phyloP scores from a whole-genome alignment of 108 stramenopile genomes.

The Skeletonema grethae region DNA sequence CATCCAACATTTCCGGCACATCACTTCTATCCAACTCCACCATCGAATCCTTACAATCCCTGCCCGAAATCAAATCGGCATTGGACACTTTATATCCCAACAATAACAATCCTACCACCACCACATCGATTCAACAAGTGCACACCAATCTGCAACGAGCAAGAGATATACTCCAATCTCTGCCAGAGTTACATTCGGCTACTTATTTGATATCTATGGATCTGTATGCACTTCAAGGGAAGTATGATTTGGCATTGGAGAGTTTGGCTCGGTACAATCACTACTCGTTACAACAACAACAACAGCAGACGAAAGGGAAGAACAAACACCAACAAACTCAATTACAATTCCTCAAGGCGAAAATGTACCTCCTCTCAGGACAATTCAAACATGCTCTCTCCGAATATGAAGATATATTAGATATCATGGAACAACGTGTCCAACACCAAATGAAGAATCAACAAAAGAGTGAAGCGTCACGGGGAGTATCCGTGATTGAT shows the following conservation, averaged over 20 bases:
- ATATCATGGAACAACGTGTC: constrained; percentile 37
- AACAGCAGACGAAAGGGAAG: neutral
- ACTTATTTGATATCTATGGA: constrained; percentile 25
- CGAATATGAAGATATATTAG: constrained; percentile 45
- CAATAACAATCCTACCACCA: neutral
- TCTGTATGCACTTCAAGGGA: constrained; percentile 5
- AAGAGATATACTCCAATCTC: constrained; percentile 27
- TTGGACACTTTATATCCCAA: constrained; percentile 14
- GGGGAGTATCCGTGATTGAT: constrained; percentile 34
- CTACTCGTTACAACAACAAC: neutral
- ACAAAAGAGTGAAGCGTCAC: neutral
- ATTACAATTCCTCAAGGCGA: constrained; percentile 31
- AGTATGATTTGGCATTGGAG: constrained; percentile 26
- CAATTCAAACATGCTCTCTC: constrained; percentile 34
- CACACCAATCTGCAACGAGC: constrained; percentile 26
- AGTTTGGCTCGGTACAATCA: constrained; percentile 22
- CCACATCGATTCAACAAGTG: constrained; percentile 4
- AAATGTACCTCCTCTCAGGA: constrained; percentile 26
- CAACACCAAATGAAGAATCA: constrained; percentile 20
- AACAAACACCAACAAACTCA: neutral
- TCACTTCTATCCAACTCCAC: constrained; percentile 4
- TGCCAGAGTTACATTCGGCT: constrained; percentile 11
- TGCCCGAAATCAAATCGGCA: constrained; percentile 28
- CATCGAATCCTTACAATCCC: constrained; percentile 16
- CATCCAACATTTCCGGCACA: constrained; percentile 17